Evolutionary conservation across 805 yeast species (phyloP), one percentile per base, ranked within the genome.

Genomic region (Blastobotrys muscicola): DNA sequence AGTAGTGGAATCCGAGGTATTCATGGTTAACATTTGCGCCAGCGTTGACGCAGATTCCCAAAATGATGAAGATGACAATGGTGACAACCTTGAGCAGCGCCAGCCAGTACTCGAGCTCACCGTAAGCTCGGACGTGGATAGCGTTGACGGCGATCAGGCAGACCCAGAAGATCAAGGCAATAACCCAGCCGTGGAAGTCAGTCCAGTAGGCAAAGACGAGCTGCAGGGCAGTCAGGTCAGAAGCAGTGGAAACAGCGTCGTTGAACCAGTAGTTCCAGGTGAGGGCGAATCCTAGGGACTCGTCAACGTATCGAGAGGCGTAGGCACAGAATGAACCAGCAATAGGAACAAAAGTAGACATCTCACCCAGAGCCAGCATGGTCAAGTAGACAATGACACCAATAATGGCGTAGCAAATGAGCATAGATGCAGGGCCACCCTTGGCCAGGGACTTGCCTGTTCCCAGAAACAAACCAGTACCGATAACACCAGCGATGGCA

Each of bases 401-500:
- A 46, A 76, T 68, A 43, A 76, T 56, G 7, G 65, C 48, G 49
- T 70, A 77, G 39, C 74, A 69, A 36, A 77, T 61, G 36, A 77
- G 58, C 54, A 76, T 57, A 2, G 78, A 68, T 3, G 72, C 75
- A 9, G 78, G 76, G 6, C 79, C 78, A 38, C 76, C 78, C 8
- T 50, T 60, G 26, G 67, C 64, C 42, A 77, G 61, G 8, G 78
- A 66, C 34, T 66, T 67, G 14, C 78, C 76, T 0, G 75, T 68
- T 14, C 76, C 72, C 31, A 74, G 55, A 51, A 71, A 74, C 35
- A 75, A 55, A 33, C 79, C 79, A 11, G 89, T 82, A 55, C 90
- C 92, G 45, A 82, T 78, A 44, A 85, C 83, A 42, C 87, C 84
- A 42, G 85, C 87, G 39, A 82, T 65, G 29, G 89, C 82, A 53